Conservation (phyloP, 2,329 filamentous ascomycete genomes). For the Aciculosporium take region DNA sequence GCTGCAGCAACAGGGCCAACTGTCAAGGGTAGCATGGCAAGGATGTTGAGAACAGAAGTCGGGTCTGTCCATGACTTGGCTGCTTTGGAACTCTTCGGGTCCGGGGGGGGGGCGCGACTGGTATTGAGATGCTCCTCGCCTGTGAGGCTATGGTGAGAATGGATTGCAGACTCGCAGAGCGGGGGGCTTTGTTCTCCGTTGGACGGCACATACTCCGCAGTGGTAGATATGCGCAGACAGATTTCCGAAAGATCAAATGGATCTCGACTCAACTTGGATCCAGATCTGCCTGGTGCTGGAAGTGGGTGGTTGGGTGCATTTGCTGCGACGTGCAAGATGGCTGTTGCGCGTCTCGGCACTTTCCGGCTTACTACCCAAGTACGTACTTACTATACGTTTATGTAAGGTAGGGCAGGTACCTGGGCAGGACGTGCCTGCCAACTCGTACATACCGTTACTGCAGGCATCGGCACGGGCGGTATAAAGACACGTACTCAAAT, state of each 20-base stretch:
- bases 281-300: neutral
- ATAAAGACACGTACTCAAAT: too few species aligned
- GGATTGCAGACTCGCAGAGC: neutral
- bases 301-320: neutral
- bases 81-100: constrained; percentile 4
- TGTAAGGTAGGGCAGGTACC: too few species aligned
- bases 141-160: neutral
- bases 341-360: neutral
- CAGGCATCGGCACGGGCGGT: too few species aligned
- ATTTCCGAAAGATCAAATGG: neutral
- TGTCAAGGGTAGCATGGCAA: constrained; percentile 3
- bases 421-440: too few species aligned
- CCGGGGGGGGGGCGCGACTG: neutral
- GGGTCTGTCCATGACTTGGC: neutral
- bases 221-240: too few species aligned
- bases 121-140: neutral
- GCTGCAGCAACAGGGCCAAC: neutral
- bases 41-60: constrained; percentile 5
- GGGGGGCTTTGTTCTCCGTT: neutral
- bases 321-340: neutral
- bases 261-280: neutral
- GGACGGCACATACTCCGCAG: neutral
- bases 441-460: too few species aligned
- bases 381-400: too few species aligned
- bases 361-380: too few species aligned